A percentile compares a stretch with the other conserved stretches of the same genome.
phyloP scores from a whole-genome alignment of 1,284 basidiomycete genomes.

The Malassezia psittaci region DNA sequence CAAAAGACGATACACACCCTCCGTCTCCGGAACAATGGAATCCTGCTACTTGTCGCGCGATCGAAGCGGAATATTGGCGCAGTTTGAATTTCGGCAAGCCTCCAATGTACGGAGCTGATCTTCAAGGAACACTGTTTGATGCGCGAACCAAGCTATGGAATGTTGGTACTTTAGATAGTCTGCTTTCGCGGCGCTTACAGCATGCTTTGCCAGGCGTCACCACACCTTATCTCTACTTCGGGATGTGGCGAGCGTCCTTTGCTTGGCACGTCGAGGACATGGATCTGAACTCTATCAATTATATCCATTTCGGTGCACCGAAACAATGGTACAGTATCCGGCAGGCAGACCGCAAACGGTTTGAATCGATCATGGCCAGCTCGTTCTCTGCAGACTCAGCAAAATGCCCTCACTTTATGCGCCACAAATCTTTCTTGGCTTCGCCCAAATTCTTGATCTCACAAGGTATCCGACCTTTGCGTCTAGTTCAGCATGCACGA shows the following conservation, averaged over 20 bases:
- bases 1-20: slow-evolving; percentile 12
- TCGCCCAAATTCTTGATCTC: slow-evolving; percentile 74
- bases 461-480: slow-evolving; percentile 56
- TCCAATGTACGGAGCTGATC: slow-evolving; percentile 94
- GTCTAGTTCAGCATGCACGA: slow-evolving; percentile 67
- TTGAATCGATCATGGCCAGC: slow-evolving; percentile 44
- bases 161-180: slow-evolving; percentile 76
- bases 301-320: slow-evolving; percentile 95
- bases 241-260: slow-evolving; percentile 95
- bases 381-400: slow-evolving; percentile 50
- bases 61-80: slow-evolving; percentile 87
- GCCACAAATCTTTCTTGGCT: slow-evolving; percentile 91
- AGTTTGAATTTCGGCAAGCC: slow-evolving; percentile 75
- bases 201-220: slow-evolving; percentile 77
- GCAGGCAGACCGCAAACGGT: slow-evolving; percentile 59
- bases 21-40: slow-evolving; percentile 28
- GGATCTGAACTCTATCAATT: slow-evolving; percentile 95
- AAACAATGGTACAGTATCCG: slow-evolving; percentile 94
- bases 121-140: slow-evolving; percentile 76
- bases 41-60: slow-evolving; percentile 58
- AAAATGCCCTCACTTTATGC: slow-evolving; percentile 79
- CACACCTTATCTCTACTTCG: slow-evolving; percentile 93
- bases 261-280: slow-evolving; percentile 92
- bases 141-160: slow-evolving; percentile 78
- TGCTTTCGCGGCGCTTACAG: slow-evolving; percentile 65